Percentiles rank a stretch among this genome's conserved stretches.
Evolutionary conservation across 78 protist species (phyloP).

Genomic region (Mastigamoeba balamuthi): DNA sequence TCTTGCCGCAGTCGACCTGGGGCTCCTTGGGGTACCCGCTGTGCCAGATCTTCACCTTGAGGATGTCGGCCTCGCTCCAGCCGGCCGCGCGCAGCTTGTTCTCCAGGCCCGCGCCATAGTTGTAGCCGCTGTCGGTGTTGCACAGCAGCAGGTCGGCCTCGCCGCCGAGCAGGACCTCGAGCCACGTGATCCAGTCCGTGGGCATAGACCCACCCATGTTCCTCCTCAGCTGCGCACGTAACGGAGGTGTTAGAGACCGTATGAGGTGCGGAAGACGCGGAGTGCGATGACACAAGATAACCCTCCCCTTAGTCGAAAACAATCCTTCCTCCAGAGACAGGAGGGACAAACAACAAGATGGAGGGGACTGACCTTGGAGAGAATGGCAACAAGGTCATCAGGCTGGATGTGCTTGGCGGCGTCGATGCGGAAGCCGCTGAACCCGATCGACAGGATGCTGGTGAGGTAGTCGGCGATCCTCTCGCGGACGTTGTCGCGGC

Average conservation of each 20-base stretch:
- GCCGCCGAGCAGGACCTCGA: slow-evolving; percentile 66
- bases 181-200: slow-evolving; percentile 29
- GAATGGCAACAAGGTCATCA: slow-evolving; percentile 23
- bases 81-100: slow-evolving; percentile 20
- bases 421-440: slow-evolving; percentile 58
- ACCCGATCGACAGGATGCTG: slow-evolving; percentile 17
- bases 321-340: no score
- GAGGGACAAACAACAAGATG: no score
- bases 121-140: slow-evolving; percentile 38
- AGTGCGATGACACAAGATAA: no score
- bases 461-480: slow-evolving; percentile 43
- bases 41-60: slow-evolving; percentile 58
- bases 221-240: no score
- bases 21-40: slow-evolving; percentile 24
- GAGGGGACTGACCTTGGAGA: slow-evolving; percentile 9
- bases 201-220: slow-evolving; percentile 44
- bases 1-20: background rate
- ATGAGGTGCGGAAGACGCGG: no score
- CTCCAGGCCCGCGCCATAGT: slow-evolving; percentile 16
- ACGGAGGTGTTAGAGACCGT: no score
- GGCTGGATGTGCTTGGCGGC: slow-evolving; percentile 64
- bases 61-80: slow-evolving; percentile 21
- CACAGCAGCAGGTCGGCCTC: slow-evolving; percentile 43
- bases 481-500: slow-evolving; percentile 34
- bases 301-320: no score